phyloP scores from a whole-genome alignment of 768 basidiomycete genomes.

The Hygrocybe punicea region DNA sequence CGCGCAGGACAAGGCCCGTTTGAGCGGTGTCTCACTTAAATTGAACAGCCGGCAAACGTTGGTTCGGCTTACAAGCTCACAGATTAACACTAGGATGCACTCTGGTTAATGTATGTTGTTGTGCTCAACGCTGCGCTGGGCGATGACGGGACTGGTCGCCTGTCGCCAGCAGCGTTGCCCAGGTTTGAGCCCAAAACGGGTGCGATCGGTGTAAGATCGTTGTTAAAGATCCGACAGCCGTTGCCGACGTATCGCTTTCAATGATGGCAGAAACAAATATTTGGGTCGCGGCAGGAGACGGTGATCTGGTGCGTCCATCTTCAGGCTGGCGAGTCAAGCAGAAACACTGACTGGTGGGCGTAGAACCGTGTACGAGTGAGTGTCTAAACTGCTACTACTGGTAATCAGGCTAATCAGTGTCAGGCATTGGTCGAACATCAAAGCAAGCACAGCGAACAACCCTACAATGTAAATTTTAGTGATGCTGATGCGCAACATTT shows the following conservation, averaged over 20 bases:
- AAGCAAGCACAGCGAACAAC: too few relatives aligned
- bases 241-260: background rate
- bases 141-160: too few relatives aligned
- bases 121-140: too few relatives aligned
- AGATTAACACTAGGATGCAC: too few relatives aligned
- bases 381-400: background rate
- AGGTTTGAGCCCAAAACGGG: slow-evolving; percentile 6
- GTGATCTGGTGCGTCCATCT: slow-evolving; percentile 58
- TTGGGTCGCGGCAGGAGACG: slow-evolving; percentile 92
- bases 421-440: slow-evolving; percentile 61
- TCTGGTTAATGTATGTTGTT: background rate
- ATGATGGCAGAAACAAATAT: slow-evolving; percentile 50
- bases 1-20: too few relatives aligned
- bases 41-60: too few relatives aligned
- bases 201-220: slow-evolving; percentile 4
- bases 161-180: background rate
- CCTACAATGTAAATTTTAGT: too few relatives aligned
- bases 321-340: too few relatives aligned
- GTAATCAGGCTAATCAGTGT: background rate
- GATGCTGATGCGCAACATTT: slow-evolving; percentile 2
- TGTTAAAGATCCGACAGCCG: background rate
- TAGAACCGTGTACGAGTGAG: slow-evolving; percentile 50
- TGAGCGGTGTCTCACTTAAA: too few relatives aligned
- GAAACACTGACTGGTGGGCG: background rate
- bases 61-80: too few relatives aligned